phyloP scores from a whole-genome alignment of 176 grass and related monocot species.

The Echinochloa phyllopogon region DNA sequence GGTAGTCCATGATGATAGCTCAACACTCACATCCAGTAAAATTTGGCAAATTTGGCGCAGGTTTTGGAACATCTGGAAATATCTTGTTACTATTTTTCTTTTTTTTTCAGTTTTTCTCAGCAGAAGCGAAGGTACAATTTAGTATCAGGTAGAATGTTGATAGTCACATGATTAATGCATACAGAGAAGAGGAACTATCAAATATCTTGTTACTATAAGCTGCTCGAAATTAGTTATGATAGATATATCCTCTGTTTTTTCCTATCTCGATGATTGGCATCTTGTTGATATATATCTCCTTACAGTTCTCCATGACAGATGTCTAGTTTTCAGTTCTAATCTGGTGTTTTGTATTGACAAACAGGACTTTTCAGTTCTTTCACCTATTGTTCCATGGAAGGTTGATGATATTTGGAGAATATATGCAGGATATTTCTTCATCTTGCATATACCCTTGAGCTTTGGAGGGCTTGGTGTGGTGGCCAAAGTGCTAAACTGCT shows the following conservation, averaged over 20 bases:
- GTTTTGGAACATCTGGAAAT: background rate
- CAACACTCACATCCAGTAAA: background rate
- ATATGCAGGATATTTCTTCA: slow-evolving; percentile 84
- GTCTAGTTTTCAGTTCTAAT: background rate
- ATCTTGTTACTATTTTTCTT: background rate
- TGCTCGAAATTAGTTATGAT: background rate
- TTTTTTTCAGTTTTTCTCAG: background rate
- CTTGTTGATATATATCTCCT: background rate
- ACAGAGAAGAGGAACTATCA: background rate
- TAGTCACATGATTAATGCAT: background rate
- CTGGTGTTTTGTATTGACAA: background rate
- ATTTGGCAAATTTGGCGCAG: background rate
- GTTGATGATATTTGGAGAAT: slow-evolving; percentile 71
- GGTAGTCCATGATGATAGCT: background rate
- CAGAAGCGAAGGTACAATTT: background rate
- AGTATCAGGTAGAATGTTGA: background rate
- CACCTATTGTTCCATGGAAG: slow-evolving; percentile 70
- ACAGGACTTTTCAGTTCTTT: slow-evolving; percentile 64
- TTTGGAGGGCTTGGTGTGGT: slow-evolving; percentile 85
- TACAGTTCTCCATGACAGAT: background rate
- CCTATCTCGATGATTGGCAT: background rate
- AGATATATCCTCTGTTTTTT: background rate
- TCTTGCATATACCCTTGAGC: slow-evolving; percentile 79
- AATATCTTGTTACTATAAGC: too few species aligned
- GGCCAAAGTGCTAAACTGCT: slow-evolving; percentile 57